Evolutionary conservation across 2,329 filamentous ascomycete genomes (phyloP).

Genomic region (Balansia obtecta): DNA sequence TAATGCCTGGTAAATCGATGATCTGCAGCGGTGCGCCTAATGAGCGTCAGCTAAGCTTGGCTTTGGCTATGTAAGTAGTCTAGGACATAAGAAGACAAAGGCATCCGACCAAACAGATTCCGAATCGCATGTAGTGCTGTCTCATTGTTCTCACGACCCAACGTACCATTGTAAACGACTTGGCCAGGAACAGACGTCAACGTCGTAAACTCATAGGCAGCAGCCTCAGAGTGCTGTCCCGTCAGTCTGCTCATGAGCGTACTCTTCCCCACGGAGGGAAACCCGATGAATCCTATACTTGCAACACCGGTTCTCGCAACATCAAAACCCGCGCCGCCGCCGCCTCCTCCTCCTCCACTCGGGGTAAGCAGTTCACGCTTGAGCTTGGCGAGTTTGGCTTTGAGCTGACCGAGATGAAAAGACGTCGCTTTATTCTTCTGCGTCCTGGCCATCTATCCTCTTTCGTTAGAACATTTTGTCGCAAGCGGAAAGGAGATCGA

Average conservation of each 20-base stretch:
- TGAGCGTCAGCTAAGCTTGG: neutral
- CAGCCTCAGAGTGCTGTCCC: slow-evolving; percentile 92
- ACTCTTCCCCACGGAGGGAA: slow-evolving; percentile 96
- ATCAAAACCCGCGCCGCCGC: slow-evolving; percentile 83
- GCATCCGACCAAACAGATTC: no score
- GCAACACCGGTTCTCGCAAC: slow-evolving; percentile 95
- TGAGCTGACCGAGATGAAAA: slow-evolving; percentile 88
- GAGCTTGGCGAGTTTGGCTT: slow-evolving; percentile 95
- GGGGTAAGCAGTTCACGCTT: slow-evolving; percentile 93
- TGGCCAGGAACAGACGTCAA: slow-evolving; percentile 95
- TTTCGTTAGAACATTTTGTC: neutral
- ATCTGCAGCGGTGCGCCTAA: slow-evolving; percentile 86
- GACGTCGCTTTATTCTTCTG: slow-evolving; percentile 97
- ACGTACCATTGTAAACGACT: slow-evolving; percentile 74
- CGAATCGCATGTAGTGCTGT: no score
- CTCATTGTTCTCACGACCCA: neutral
- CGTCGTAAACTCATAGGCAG: slow-evolving; percentile 97
- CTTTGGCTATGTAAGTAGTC: neutral
- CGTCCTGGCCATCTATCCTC: slow-evolving; percentile 72
- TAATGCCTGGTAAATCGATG: slow-evolving; percentile 96
- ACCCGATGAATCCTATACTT: slow-evolving; percentile 94
- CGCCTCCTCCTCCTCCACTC: slow-evolving; percentile 61
- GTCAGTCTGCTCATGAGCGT: slow-evolving; percentile 92
- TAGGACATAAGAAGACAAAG: no score
- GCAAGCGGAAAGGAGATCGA: neutral